Base-by-base conservation (phyloP, 1,284 basidiomycete species). In the Pterula multifida region DNA sequence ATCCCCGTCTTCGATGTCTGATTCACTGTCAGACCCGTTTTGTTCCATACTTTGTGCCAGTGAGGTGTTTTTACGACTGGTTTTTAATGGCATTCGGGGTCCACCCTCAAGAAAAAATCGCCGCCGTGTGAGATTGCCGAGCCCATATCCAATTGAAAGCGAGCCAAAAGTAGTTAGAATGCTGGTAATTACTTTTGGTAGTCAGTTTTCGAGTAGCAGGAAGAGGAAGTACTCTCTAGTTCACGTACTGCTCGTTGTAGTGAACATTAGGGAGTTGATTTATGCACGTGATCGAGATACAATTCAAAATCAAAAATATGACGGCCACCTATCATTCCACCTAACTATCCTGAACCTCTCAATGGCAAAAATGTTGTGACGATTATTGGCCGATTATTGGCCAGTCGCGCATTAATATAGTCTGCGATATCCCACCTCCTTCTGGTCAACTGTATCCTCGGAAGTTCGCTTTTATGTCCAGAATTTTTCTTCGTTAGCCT, bases 1-100 rank as follows among this genome's bases (percentile, higher is more conserved):
- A 24, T 67, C 65, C 49, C 60, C 61, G 55, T 62, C 57, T 51
- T 53, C 60, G 25, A 54, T 26, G 35, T 52, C 56, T 24, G 57
- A 59, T 45, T 59, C 58, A 2, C 49, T 26, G 36, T 54, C 51
- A 36, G 36, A 47, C 19, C 55, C 55, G 2, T 53, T 49, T 47
- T 9, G 45, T 42, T 42, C 21, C 39, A 22, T 17, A 42, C 39
- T 42, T 42, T n/a, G 6, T n/a, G n/a, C n/a, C n/a, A n/a, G n/a
- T 4, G 39, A 42, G 39, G 17, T 17, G 21, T 19, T 19, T 17
- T 42, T 42, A 17, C 17, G 39, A 42, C 39, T 42, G 6, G 21
- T 9, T 42, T 9, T 42, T 17, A 22, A 42, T 6, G 39, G 9
- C 6, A 22, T 9, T 19, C n/a, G 39, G 39, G 39, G 39, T 9